A percentile compares a stretch with the other conserved stretches of the same genome.
phyloP scores from a whole-genome alignment of 257 asterid genomes.

The Forsythia suspensa region DNA sequence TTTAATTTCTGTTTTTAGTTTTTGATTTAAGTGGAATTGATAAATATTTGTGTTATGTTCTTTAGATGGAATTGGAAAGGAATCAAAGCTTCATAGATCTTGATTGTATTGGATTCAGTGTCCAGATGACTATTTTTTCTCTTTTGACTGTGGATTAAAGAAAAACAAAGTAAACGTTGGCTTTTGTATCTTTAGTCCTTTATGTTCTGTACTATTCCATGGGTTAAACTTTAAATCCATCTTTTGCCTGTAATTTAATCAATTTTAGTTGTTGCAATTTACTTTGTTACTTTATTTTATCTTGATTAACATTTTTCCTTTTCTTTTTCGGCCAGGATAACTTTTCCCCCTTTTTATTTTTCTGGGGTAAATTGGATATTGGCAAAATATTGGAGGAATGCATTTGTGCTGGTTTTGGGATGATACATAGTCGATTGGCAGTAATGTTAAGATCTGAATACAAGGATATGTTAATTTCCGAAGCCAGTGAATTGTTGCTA shows the following conservation, averaged over 20 bases:
- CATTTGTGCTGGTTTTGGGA: slow-evolving; percentile 16
- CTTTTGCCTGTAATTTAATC: slow-evolving; percentile 28
- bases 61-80: neutral
- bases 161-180: slow-evolving; percentile 28
- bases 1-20: neutral
- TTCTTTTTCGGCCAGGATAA: slow-evolving; percentile 22
- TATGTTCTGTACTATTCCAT: slow-evolving; percentile 3
- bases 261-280: slow-evolving; percentile 26
- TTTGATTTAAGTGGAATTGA: neutral
- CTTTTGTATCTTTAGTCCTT: slow-evolving; percentile 43
- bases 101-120: slow-evolving; percentile 9
- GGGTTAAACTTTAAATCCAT: slow-evolving; percentile 16
- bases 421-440: neutral
- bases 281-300: slow-evolving; percentile 30
- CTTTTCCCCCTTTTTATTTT: slow-evolving; percentile 19
- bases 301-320: slow-evolving; percentile 37
- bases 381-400: slow-evolving; percentile 1
- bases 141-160: slow-evolving; percentile 37
- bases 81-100: slow-evolving; percentile 6
- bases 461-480: slow-evolving; percentile 1
- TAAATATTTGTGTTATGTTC: neutral
- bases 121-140: slow-evolving; percentile 22
- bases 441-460: neutral
- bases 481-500: neutral
- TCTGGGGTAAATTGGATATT: slow-evolving; percentile 2